Conservation (phyloP, 257 asterid genomes). For the Gentiana dahurica region DNA sequence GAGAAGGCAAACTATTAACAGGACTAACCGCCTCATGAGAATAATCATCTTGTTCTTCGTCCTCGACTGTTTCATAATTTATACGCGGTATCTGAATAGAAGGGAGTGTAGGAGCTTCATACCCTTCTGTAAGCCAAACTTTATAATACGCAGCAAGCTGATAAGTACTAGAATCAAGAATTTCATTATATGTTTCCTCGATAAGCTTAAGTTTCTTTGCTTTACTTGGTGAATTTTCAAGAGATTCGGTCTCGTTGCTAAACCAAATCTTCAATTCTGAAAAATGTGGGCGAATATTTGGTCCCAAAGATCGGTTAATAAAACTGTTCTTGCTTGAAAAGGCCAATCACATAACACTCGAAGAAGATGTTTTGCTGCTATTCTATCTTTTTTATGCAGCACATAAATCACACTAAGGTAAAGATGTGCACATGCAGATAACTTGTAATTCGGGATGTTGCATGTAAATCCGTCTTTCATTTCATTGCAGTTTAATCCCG, state of each 20-base stretch:
- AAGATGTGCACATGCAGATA: slow-evolving; percentile 92
- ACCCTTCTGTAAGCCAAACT: slow-evolving; percentile 65
- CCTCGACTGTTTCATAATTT: slow-evolving; percentile 13
- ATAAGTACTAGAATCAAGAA: slow-evolving; percentile 51
- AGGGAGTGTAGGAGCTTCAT: slow-evolving; percentile 49
- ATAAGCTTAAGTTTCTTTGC: slow-evolving; percentile 29
- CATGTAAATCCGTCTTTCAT: slow-evolving; percentile 47
- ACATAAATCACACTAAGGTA: slow-evolving; percentile 61
- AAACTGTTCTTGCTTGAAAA: slow-evolving; percentile 40
- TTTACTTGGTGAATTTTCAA: slow-evolving; percentile 20
- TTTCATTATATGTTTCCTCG: slow-evolving; percentile 33
- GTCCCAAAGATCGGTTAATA: slow-evolving; percentile 71
- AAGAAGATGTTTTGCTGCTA: slow-evolving; percentile 65
- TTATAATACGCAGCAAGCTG: slow-evolving; percentile 61
- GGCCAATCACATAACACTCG: slow-evolving; percentile 66
- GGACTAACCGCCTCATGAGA: slow-evolving; percentile 29
- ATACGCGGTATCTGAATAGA: slow-evolving; percentile 35
- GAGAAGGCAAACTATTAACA: slow-evolving; percentile 31
- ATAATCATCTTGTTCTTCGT: slow-evolving; percentile 26
- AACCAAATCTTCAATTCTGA: slow-evolving; percentile 55
- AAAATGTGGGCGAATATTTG: slow-evolving; percentile 46
- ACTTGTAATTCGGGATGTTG: slow-evolving; percentile 49
- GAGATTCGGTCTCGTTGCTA: slow-evolving; percentile 26
- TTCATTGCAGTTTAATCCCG: slow-evolving; percentile 57
- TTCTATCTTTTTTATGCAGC: slow-evolving; percentile 55